These are phyloP conservation scores for Phytophthora sojae DNA, from an alignment of 352 stramenopile genomes.

Conservation along the genomic window DNA sequence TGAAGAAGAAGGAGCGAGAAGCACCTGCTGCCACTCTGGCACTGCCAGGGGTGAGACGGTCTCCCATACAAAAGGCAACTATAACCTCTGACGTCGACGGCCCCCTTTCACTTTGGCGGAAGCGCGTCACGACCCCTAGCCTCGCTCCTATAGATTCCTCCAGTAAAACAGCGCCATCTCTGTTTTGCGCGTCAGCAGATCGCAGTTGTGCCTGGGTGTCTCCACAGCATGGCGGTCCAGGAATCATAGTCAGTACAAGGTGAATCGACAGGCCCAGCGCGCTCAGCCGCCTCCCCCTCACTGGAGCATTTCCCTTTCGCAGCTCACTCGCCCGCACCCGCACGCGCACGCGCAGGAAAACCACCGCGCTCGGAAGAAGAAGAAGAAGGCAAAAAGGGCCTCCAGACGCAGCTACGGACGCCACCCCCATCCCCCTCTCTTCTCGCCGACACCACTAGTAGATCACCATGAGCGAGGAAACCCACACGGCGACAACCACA, in stretches of 20 bases:
- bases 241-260: constrained; percentile 30
- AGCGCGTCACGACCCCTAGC: constrained; percentile 53
- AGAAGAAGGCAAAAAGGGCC: constrained; percentile 18
- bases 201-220: constrained; percentile 19
- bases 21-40: neutral
- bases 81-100: constrained; percentile 34
- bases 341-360: neutral
- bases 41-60: constrained; percentile 17
- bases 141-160: too few species aligned
- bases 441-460: constrained; percentile 9
- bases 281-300: constrained; percentile 11
- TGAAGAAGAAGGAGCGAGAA: neutral
- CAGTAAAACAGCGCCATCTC: constrained; percentile 17
- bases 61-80: constrained; percentile 7
- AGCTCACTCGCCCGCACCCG: constrained; percentile 25
- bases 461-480: constrained; percentile 41
- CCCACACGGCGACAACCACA: constrained; percentile 32
- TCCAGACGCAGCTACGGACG: constrained; percentile 12
- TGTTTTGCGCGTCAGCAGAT: constrained; percentile 43
- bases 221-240: neutral
- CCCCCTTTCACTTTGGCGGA: neutral
- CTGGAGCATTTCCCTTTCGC: constrained; percentile 43
- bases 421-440: constrained; percentile 4
- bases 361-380: constrained; percentile 7
- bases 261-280: constrained; percentile 40